phyloP scores from a whole-genome alignment of 2,329 filamentous ascomycete genomes.

The Microdochium nivale region DNA sequence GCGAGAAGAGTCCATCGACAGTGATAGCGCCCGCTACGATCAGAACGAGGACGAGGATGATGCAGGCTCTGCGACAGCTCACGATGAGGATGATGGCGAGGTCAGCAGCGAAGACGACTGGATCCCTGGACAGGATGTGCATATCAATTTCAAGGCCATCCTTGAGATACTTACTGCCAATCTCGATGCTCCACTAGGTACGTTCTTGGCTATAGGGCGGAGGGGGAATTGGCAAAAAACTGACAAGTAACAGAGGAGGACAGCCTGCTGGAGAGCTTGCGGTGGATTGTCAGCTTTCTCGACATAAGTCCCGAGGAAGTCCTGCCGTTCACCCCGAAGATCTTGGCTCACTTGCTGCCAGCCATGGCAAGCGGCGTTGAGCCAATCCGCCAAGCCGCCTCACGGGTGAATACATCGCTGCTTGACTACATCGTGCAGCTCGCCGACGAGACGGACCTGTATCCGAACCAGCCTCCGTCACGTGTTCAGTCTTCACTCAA shows the following conservation, averaged over 20 bases:
- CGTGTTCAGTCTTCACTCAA: constrained; percentile 29
- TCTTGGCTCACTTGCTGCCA: constrained; percentile 84
- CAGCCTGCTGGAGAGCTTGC: constrained; percentile 79
- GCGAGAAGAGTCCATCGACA: constrained; percentile 61
- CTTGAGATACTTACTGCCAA: constrained; percentile 87
- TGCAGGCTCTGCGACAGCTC: constrained; percentile 40
- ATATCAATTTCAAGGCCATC: constrained; percentile 87
- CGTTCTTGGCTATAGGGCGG: constrained; percentile 11
- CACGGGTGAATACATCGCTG: constrained; percentile 79
- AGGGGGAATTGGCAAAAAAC: constrained; percentile 2
- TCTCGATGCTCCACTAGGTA: constrained; percentile 73
- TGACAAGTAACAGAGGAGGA: constrained; percentile 62
- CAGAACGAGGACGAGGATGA: constrained; percentile 54
- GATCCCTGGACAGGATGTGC: constrained; percentile 94
- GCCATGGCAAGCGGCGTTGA: constrained; percentile 91
- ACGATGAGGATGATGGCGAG: constrained; percentile 47
- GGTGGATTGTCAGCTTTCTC: constrained; percentile 94
- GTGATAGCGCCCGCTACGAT: constrained; percentile 48
- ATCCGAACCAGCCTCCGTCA: constrained; percentile 25
- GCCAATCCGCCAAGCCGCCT: constrained; percentile 78
- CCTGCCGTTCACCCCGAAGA: constrained; percentile 83
- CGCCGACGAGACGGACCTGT: constrained; percentile 55
- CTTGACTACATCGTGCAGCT: constrained; percentile 93
- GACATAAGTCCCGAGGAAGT: constrained; percentile 98
- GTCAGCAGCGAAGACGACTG: constrained; percentile 78